Base-by-base conservation (phyloP, 2,329 filamentous ascomycete species). In the Hymenoscyphus infarciens region DNA sequence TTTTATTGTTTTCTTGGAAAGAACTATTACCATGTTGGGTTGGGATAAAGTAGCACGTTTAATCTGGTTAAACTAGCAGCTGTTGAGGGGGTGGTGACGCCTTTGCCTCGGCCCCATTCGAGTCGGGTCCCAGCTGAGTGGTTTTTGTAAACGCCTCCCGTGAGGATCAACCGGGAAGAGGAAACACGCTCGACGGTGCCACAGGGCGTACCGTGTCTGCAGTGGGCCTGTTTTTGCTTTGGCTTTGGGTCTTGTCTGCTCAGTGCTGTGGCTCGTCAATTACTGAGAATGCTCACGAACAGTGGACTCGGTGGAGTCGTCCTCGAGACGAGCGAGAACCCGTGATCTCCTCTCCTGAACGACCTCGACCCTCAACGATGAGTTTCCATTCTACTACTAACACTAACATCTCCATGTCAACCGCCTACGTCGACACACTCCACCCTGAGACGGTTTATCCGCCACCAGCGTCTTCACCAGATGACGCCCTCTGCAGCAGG, bases 161-260 rank as follows among this genome's bases (percentile, higher is more conserved):
- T 52, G 45, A 52, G 45, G 45, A 52, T 52, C 45, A 52, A 52
- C 45, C 45, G 45, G 45, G 45, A 38, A 22, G 45, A 52, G 45
- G 45, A 22, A 22, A 45, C 16, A 45, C 39, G 39, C 39, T 45
- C 45, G 45, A 52, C 8, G 53, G 53, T 55, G 53, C 53, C 53
- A 55, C 53, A 55, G 53, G 27, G 53, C 53, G 53, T 55, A 33
- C 53, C 53, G 25, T 55, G 53, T 52, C 45, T 52, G 45, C 45
- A 52, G 45, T 13, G 19, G 42, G 42, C 42, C 19, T 19, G 42
- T 19, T 49, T 49, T 49, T 49, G n/a, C 42, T 49, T 49, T 49
- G 19, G 42, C n/a, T n/a, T n/a, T n/a, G n/a, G n/a, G n/a, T n/a
- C n/a, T 22, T 22, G 45, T 22, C 45, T 52, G 45, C 42, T 49